Percentiles rank a stretch among this genome's conserved stretches.
These are phyloP conservation scores for Claviceps paspali DNA, from an alignment of 2,329 filamentous ascomycete genomes.

Conservation along the genomic window DNA sequence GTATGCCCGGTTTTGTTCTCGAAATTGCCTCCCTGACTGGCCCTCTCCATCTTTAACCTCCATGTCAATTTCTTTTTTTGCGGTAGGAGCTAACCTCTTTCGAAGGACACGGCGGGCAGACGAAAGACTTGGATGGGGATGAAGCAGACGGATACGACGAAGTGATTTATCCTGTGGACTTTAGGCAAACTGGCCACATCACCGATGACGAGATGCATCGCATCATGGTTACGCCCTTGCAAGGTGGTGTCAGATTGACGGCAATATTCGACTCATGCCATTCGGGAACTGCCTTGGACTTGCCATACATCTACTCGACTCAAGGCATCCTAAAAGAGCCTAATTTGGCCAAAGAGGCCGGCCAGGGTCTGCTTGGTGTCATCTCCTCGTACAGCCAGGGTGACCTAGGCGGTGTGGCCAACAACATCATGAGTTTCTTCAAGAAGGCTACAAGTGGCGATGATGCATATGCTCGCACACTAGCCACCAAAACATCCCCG, in stretches of 20 bases:
- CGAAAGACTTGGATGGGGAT: constrained; percentile 62
- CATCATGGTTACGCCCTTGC: constrained; percentile 48
- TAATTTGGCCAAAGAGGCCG: constrained; percentile 52
- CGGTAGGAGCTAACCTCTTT: neutral
- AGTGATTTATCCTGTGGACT: constrained; percentile 74
- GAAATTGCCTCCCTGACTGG: too few relatives aligned
- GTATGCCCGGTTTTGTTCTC: constrained; percentile 33
- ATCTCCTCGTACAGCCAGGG: constrained; percentile 48
- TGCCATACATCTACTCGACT: constrained; percentile 55
- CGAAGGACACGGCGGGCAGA: constrained; percentile 64
- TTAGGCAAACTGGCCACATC: constrained; percentile 64
- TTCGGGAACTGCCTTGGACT: constrained; percentile 49
- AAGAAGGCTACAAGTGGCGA: constrained; percentile 78
- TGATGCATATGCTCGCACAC: constrained; percentile 63
- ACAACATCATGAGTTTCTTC: constrained; percentile 65
- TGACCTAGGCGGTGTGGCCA: constrained; percentile 71
- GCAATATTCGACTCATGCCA: constrained; percentile 54
- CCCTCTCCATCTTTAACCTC: too few relatives aligned
- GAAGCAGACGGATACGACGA: constrained; percentile 73
- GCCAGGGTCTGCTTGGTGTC: constrained; percentile 44
- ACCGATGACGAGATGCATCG: constrained; percentile 73
- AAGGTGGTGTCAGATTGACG: constrained; percentile 41
- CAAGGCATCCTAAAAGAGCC: constrained; percentile 55
- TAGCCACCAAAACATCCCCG: constrained; percentile 81
- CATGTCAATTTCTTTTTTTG: neutral